Evolutionary conservation across 192 early-diverging fungal species (phyloP), one percentile per base, ranked within the genome.

Genomic region (Coemansia reversa): DNA sequence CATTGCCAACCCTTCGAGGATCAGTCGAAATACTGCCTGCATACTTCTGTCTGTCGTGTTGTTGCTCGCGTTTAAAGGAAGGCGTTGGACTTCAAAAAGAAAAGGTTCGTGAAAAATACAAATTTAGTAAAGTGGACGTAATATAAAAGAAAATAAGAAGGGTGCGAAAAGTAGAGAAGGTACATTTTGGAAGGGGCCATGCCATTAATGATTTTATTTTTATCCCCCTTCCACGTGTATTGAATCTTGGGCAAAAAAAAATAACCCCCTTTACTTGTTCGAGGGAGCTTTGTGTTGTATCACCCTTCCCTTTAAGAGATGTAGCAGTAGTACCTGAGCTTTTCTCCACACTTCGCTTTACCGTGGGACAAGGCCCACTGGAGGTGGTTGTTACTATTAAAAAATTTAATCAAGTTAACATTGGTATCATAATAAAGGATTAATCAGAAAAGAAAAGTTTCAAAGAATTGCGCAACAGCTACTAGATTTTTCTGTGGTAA

Each of bases 1-100:
- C 93, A 97, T 95, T 50, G 90, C 81, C 48, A 80, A 62, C 50
- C 72, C 73, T 65, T 76, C 74, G 45, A 82, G 74, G 28, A 82
- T 63, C 67, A 82, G 70, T n/a, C 72, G 71, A 51, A 80, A 71
- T 23, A 80, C 65, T 20, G 76, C 70, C 52, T 79, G 76, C 76
- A 79, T 75, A 1, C 33, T 25, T 19, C 19, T 11, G 48, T 16
- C 4, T 39, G 35, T 39, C 35, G 12, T 12, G 35, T 39, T 9
- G 35, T 9, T 39, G 8, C 35, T 39, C 30, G 3, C 4, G 30
- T 32, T 32, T 3, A 5, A 11, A 12, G 9, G 35, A 39, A 39
- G 8, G 35, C 1, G 12, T 39, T 12, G 3, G 7, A 39, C 35
- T 32, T 32, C 7, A 5, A 54, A 56, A 48, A 32, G 16, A 62